These are phyloP conservation scores for Starmerella ratchasimensis DNA, from an alignment of 805 yeast species.

Conservation along the genomic window DNA sequence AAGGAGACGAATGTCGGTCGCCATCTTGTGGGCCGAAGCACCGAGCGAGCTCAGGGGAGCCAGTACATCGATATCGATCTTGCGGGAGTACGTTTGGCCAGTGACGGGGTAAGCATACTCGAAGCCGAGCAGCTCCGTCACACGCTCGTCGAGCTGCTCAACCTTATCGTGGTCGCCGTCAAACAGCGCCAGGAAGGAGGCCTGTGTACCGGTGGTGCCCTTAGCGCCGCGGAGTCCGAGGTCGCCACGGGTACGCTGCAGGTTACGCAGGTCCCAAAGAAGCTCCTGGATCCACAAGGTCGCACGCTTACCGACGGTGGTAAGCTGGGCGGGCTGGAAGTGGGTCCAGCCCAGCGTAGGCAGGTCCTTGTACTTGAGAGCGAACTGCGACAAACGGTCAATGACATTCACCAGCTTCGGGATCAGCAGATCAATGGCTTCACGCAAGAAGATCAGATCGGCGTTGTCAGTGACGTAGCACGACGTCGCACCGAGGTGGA, in stretches of 20 bases:
- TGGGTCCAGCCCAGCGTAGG: constrained; percentile 99
- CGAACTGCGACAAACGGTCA: constrained; percentile 76
- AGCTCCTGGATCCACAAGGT: constrained; percentile 96
- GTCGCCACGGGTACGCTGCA: constrained; percentile 91
- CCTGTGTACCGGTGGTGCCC: constrained; percentile 99
- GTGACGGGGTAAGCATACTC: constrained; percentile 94
- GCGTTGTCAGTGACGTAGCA: constrained; percentile 98
- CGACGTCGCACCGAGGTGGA: constrained; percentile 95
- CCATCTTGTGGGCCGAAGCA: constrained; percentile 93
- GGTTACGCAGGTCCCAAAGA: constrained; percentile 93
- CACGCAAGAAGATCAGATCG: constrained; percentile 88
- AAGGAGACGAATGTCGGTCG: constrained; percentile 87
- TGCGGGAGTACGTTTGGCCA: constrained; percentile 98
- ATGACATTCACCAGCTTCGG: constrained; percentile 94
- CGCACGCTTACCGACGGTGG: constrained; percentile 97
- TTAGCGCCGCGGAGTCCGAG: constrained; percentile 94
- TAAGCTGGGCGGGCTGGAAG: constrained; percentile 98
- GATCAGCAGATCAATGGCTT: constrained; percentile 83
- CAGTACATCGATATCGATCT: constrained; percentile 88
- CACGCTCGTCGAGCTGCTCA: constrained; percentile 80
- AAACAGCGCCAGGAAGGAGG: constrained; percentile 84
- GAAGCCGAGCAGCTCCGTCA: constrained; percentile 84
- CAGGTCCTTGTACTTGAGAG: constrained; percentile 80
- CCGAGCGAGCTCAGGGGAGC: constrained; percentile 91
- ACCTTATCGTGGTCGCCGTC: constrained; percentile 96